phyloP scores from a whole-genome alignment of 1,284 basidiomycete species.

The Boletus hoseneyae region DNA sequence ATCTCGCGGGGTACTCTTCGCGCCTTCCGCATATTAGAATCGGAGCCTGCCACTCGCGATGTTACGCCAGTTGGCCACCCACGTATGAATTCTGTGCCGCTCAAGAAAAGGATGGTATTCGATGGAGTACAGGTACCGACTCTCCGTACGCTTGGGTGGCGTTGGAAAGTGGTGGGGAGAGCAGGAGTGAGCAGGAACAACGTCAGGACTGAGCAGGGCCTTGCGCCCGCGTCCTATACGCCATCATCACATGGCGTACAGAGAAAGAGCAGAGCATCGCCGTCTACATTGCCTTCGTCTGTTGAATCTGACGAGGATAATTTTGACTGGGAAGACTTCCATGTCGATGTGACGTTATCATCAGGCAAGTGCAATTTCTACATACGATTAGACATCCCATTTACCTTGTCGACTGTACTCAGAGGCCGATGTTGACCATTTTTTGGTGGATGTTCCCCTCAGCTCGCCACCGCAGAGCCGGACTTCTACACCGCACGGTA shows the following conservation, averaged over 20 bases:
- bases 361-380: slow-evolving; percentile 23
- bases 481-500: slow-evolving; percentile 8
- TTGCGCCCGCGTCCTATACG: background rate
- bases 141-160: slow-evolving; percentile 12
- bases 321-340: slow-evolving; percentile 36
- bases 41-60: slow-evolving; percentile 27
- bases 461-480: slow-evolving; percentile 8
- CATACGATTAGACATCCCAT: background rate
- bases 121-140: slow-evolving; percentile 29
- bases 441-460: slow-evolving; percentile 8
- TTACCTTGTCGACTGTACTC: background rate
- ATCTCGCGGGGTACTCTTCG: slow-evolving; percentile 12
- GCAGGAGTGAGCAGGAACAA: background rate
- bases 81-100: slow-evolving; percentile 23
- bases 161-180: slow-evolving; percentile 3
- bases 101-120: slow-evolving; percentile 19
- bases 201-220: background rate
- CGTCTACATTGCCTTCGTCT: slow-evolving; percentile 1
- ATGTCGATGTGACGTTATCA: slow-evolving; percentile 13
- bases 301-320: slow-evolving; percentile 22
- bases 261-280: background rate
- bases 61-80: slow-evolving; percentile 18
- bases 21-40: slow-evolving; percentile 16
- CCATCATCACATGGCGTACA: background rate
- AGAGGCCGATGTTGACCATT: slow-evolving; percentile 27